Conservation (phyloP, 2,329 filamentous ascomycete genomes). For the Canariomyces notabilis region DNA sequence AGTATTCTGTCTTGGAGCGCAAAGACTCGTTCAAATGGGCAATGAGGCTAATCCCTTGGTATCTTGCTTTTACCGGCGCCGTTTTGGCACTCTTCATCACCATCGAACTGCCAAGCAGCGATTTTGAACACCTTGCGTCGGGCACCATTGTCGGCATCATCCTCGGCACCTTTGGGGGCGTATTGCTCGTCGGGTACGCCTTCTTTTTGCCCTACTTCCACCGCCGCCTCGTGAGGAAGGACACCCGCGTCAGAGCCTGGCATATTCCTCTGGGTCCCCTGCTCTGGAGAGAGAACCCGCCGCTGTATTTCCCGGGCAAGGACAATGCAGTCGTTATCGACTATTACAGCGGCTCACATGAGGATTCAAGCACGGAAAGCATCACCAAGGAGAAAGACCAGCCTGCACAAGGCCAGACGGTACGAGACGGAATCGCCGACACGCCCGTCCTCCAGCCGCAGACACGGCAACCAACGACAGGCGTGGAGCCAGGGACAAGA, state of each 20-base stretch:
- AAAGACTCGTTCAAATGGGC: neutral
- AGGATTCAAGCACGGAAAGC: neutral
- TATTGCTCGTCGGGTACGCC: neutral
- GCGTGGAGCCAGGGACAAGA: too few species aligned
- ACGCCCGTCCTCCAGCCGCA: too few species aligned
- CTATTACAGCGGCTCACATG: neutral
- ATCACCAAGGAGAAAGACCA: neutral
- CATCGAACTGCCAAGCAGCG: neutral
- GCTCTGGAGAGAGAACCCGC: neutral
- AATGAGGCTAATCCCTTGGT: neutral
- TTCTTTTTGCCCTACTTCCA: neutral
- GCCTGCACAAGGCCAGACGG: too few species aligned
- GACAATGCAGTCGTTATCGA: neutral
- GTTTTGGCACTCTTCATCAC: neutral
- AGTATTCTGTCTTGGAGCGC: neutral
- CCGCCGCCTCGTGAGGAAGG: neutral
- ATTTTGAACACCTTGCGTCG: neutral
- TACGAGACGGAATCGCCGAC: too few species aligned
- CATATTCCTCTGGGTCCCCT: neutral
- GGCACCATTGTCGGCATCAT: neutral
- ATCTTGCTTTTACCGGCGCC: neutral
- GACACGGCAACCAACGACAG: too few species aligned
- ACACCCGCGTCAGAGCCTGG: neutral
- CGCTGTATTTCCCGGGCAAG: neutral
- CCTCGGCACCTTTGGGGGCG: neutral